Evolutionary conservation across 2,329 filamentous ascomycete species (phyloP).

Genomic region (Fusarium nygamai): DNA sequence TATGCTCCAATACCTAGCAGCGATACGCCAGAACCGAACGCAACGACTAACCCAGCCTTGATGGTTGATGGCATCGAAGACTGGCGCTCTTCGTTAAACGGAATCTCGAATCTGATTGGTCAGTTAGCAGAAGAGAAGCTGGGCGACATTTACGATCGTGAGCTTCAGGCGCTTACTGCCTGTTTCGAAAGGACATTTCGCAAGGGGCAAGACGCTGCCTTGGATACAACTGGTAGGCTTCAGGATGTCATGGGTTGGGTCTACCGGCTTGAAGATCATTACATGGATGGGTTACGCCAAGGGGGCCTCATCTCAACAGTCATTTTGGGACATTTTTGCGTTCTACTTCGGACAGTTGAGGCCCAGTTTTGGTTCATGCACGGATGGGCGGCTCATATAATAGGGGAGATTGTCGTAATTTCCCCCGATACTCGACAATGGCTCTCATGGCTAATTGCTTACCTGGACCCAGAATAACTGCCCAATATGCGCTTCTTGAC

Average conservation of each 20-base stretch:
- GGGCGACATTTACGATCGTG: neutral
- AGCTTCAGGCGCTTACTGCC: neutral
- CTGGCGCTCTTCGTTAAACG: neutral
- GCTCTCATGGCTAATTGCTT: neutral
- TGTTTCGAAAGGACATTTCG: neutral
- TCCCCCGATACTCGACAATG: neutral
- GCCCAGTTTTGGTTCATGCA: neutral
- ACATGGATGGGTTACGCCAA: neutral
- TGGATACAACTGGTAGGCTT: neutral
- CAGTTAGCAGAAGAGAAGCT: neutral
- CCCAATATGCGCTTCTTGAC: too few species aligned
- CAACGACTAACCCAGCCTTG: neutral
- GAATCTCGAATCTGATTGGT: neutral
- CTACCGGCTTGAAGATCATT: neutral
- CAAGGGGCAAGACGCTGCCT: neutral
- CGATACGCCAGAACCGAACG: accelerated
- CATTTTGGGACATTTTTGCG: neutral
- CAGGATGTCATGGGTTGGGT: neutral
- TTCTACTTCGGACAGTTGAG: neutral
- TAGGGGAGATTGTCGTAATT: neutral
- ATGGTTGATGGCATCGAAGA: neutral
- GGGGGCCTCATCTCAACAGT: neutral
- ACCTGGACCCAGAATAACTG: neutral
- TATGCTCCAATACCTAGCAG: neutral
- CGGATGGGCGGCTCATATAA: neutral